Evolutionary conservation across 192 early-diverging fungal genomes (phyloP).

Genomic region (Coemansia sp.): DNA sequence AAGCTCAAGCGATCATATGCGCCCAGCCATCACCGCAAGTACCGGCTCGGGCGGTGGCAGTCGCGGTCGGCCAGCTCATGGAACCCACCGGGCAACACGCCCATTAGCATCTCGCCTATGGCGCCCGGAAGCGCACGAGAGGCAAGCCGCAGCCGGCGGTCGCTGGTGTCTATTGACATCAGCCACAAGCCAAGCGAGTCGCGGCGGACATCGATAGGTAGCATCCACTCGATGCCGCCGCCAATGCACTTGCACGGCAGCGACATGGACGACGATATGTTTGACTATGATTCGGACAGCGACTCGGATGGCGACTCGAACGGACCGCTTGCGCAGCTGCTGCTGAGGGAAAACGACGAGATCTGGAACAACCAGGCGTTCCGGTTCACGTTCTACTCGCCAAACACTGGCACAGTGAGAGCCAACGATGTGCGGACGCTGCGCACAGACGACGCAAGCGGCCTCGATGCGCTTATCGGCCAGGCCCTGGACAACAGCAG

Average conservation of each 20-base stretch:
- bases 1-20: constrained; percentile 14
- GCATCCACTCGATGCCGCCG: constrained; percentile 10
- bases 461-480: constrained; percentile 37
- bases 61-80: constrained; percentile 49
- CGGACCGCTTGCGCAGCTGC: constrained; percentile 46
- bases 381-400: constrained; percentile 70
- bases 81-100: constrained; percentile 41
- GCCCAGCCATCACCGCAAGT: constrained; percentile 26
- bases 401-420: constrained; percentile 60
- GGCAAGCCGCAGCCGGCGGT: constrained; percentile 15
- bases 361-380: constrained; percentile 51
- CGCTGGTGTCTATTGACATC: constrained; percentile 42
- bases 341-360: constrained; percentile 46
- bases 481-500: constrained; percentile 17
- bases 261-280: constrained; percentile 8
- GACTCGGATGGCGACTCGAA: constrained; percentile 15
- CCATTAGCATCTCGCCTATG: neutral
- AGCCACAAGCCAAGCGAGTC: constrained; percentile 51
- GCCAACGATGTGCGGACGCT: constrained; percentile 58
- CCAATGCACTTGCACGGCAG: neutral
- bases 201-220: constrained; percentile 36
- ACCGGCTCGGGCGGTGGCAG: constrained; percentile 51
- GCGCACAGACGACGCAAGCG: constrained; percentile 41
- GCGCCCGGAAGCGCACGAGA: neutral
- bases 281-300: neutral